Percentiles rank a stretch among this genome's conserved stretches.
phyloP scores from a whole-genome alignment of 2,329 filamentous ascomycete genomes.

The Ophiosphaerella korrae region DNA sequence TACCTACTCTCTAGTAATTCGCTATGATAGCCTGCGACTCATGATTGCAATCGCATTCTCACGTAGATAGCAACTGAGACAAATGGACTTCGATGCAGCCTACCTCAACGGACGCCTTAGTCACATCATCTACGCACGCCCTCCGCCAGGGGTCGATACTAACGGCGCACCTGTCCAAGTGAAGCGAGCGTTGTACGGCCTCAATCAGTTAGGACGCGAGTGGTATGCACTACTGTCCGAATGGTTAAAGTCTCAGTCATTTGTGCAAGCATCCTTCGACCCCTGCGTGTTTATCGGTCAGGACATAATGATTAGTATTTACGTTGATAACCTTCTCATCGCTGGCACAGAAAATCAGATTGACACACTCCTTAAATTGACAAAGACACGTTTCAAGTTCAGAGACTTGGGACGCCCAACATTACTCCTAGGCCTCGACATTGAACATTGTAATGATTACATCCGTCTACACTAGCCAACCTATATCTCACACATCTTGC shows the following conservation, averaged over 20 bases:
- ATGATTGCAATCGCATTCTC: background rate
- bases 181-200: constrained; percentile 20
- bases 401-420: constrained; percentile 8
- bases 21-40: constrained; percentile 8
- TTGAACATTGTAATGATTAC: constrained; percentile 5
- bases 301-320: constrained; percentile 12
- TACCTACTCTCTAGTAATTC: constrained; percentile 9
- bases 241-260: background rate
- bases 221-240: constrained; percentile 12
- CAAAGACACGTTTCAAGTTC: constrained; percentile 4
- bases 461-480: background rate
- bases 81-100: constrained; percentile 11
- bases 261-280: constrained; percentile 3
- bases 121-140: constrained; percentile 3
- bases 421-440: constrained; percentile 7
- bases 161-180: too few relatives aligned
- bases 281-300: constrained; percentile 6
- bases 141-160: constrained; percentile 2
- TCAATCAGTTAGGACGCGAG: constrained; percentile 17
- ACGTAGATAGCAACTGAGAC: background rate
- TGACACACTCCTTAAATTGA: too few relatives aligned
- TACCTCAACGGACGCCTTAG: constrained; percentile 8
- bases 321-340: constrained; percentile 15
- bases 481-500: background rate
- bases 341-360: too few relatives aligned